Evolutionary conservation across 352 stramenopile species (phyloP).

Genomic region (Thalassiosira livingstoniorum): DNA sequence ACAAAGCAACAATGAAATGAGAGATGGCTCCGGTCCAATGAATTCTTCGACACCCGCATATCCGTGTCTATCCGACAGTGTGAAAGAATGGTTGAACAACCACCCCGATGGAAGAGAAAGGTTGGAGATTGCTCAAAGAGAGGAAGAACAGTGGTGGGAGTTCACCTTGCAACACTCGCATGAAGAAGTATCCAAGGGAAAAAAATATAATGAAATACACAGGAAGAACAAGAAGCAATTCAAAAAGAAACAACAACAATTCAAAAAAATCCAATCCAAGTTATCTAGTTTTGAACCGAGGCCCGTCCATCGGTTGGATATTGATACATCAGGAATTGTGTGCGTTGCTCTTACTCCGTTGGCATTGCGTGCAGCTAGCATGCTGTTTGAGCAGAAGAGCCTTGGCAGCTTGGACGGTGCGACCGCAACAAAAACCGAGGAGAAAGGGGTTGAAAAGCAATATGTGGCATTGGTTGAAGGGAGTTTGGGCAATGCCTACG

Average conservation of each 20-base stretch:
- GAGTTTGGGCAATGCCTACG: conserved; percentile 20
- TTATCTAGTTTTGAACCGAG: conserved; percentile 43
- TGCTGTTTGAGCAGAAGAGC: conserved; percentile 61
- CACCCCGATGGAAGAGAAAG: conserved; percentile 29
- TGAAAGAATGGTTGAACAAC: conserved; percentile 38
- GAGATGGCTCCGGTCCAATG: neutral
- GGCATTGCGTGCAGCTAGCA: conserved; percentile 49
- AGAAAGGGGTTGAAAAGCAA: conserved; percentile 24
- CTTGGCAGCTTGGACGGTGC: neutral
- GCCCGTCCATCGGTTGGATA: conserved; percentile 58
- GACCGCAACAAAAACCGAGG: neutral
- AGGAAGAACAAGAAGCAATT: conserved; percentile 7
- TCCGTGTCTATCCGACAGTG: conserved; percentile 48
- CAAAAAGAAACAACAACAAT: conserved; percentile 28
- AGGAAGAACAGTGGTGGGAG: conserved; percentile 49
- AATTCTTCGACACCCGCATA: conserved; percentile 9
- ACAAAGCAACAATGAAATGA: conserved; percentile 5
- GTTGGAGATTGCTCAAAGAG: conserved; percentile 20
- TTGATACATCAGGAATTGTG: conserved; percentile 60
- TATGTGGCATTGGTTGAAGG: conserved; percentile 61
- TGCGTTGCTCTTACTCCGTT: conserved; percentile 56
- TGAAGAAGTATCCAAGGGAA: conserved; percentile 19
- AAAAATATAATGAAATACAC: no score
- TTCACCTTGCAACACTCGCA: conserved; percentile 7
- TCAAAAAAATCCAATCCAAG: conserved; percentile 28